phyloP scores from a whole-genome alignment of 257 asterid species.

The Ajuga chamaepitys region DNA sequence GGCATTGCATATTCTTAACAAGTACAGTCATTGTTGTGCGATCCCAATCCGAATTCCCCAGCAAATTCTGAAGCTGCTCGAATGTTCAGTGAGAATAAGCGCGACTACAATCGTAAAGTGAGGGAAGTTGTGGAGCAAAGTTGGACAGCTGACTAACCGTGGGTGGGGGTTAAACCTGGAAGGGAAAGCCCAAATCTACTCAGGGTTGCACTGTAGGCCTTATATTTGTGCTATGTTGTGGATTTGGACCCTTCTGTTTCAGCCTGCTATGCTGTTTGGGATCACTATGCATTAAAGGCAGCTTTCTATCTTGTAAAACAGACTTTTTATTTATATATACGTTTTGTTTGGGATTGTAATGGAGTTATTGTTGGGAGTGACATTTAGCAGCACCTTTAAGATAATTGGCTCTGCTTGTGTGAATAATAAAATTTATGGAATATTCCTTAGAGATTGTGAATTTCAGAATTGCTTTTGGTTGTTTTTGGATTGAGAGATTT shows the following conservation, averaged over 20 bases:
- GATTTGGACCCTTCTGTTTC: background rate
- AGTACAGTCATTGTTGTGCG: slow-evolving; percentile 69
- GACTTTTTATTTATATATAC: background rate
- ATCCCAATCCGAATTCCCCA: slow-evolving; percentile 86
- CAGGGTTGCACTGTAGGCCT: background rate
- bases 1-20: background rate
- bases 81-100: slow-evolving; percentile 69
- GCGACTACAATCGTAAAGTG: slow-evolving; percentile 74
- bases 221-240: background rate
- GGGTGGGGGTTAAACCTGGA: background rate
- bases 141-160: slow-evolving; percentile 74
- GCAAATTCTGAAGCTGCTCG: slow-evolving; percentile 91
- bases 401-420: too few species aligned
- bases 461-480: too few species aligned
- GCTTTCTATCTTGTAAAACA: slow-evolving; percentile 23
- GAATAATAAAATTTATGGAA: background rate
- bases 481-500: too few species aligned
- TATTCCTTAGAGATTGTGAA: background rate
- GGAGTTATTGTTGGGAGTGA: background rate
- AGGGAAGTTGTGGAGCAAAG: slow-evolving; percentile 82
- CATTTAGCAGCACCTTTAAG: too few species aligned
- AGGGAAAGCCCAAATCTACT: background rate
- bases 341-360: slow-evolving; percentile 1
- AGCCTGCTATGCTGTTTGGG: slow-evolving; percentile 4
- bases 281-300: background rate